Evolutionary conservation across 164 flowering plant genomes (phyloP).

Genomic region (Echeveria elegans): DNA sequence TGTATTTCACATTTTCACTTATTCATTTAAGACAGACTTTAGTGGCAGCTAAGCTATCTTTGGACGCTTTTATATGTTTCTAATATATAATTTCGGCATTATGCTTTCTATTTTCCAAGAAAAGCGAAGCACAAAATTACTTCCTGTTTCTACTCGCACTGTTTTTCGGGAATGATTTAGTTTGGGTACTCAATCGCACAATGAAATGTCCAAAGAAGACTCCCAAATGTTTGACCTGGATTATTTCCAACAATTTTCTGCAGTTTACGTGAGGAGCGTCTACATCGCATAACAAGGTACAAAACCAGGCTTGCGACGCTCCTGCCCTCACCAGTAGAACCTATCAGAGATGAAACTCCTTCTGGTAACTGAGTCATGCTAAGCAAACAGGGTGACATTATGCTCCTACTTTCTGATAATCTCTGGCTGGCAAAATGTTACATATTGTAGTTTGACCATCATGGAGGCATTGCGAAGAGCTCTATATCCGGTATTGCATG

Average conservation of each 20-base stretch:
- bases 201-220: background rate
- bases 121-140: background rate
- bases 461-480: background rate
- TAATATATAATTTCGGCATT: background rate
- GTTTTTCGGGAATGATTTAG: background rate
- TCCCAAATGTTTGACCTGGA: background rate
- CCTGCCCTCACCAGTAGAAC: conserved; percentile 54
- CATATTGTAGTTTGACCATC: background rate
- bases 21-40: background rate
- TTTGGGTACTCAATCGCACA: background rate
- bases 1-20: too few species aligned
- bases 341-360: conserved; percentile 30
- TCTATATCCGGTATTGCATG: background rate
- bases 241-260: conserved; percentile 3
- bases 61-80: background rate
- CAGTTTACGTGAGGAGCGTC: conserved; percentile 67
- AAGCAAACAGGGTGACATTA: background rate
- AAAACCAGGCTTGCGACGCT: conserved; percentile 68
- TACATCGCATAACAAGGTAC: conserved; percentile 60
- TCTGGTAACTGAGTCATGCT: conserved; percentile 28
- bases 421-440: background rate
- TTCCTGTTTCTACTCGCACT: background rate
- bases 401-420: background rate
- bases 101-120: background rate
- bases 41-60: background rate